A percentile compares a stretch with the other conserved stretches of the same genome.
Conservation (phyloP, 768 basidiomycete species). For the Wakefieldia striispora region DNA sequence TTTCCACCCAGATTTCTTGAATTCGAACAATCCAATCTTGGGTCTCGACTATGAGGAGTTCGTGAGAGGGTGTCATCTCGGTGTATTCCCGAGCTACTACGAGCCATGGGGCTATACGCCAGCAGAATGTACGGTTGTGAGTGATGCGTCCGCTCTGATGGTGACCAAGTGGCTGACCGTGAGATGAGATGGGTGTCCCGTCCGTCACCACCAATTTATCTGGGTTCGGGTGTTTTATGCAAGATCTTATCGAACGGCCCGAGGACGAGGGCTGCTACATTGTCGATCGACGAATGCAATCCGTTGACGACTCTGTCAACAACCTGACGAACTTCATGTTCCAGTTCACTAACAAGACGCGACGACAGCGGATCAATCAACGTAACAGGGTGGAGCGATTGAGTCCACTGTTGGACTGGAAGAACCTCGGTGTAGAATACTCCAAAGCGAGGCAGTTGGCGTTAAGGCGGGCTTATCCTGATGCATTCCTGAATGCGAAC, state of each 20-base stretch:
- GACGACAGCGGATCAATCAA: slow-evolving; percentile 98
- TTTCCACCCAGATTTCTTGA: slow-evolving; percentile 98
- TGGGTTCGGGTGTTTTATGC: slow-evolving; percentile 98
- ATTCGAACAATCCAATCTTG: slow-evolving; percentile 95
- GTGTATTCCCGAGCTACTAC: slow-evolving; percentile 98
- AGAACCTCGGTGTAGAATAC: slow-evolving; percentile 96
- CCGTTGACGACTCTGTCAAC: slow-evolving; percentile 88
- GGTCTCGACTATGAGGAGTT: slow-evolving; percentile 99
- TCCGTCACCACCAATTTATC: slow-evolving; percentile 97
- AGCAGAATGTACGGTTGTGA: slow-evolving; percentile 96
- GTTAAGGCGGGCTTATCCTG: slow-evolving; percentile 91
- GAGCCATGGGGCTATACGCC: slow-evolving; percentile 97
- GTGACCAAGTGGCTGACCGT: slow-evolving; percentile 8
- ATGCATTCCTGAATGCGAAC: slow-evolving; percentile 72
- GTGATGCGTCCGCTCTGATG: slow-evolving; percentile 27
- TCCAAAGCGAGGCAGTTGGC: slow-evolving; percentile 92
- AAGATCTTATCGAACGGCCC: slow-evolving; percentile 92
- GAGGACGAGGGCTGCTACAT: slow-evolving; percentile 97
- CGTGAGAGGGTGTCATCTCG: slow-evolving; percentile 95
- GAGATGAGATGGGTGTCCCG: slow-evolving; percentile 88
- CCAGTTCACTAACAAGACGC: slow-evolving; percentile 73
- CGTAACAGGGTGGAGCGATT: slow-evolving; percentile 96
- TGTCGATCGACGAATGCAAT: slow-evolving; percentile 86
- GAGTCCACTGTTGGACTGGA: slow-evolving; percentile 95
- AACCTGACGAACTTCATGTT: slow-evolving; percentile 78